Conservation (phyloP, 306 rosid species). For the Corylus avellana region DNA sequence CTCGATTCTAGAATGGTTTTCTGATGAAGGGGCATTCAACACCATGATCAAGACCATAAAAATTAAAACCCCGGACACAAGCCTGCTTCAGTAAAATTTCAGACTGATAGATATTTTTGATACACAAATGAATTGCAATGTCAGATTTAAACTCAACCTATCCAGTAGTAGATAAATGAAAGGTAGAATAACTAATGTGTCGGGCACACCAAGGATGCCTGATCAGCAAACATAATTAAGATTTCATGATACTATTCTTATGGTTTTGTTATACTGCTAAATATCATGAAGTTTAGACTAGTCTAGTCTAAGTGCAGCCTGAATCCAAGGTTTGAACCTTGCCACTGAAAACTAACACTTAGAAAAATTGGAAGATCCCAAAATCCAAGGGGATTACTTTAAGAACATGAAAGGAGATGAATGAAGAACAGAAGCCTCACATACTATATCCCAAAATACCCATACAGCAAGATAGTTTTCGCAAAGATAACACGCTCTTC, state of each 20-base stretch:
- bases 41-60: neutral
- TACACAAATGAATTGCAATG: neutral
- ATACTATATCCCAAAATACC: neutral
- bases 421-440: neutral
- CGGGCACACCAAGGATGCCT: neutral
- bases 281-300: neutral
- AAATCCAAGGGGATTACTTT: neutral
- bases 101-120: neutral
- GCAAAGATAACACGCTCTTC: neutral
- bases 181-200: neutral
- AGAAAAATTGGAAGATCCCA: constrained; percentile 4
- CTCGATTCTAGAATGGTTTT: neutral
- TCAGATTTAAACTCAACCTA: neutral
- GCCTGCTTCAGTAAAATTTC: neutral
- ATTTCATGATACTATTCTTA: neutral
- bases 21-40: neutral
- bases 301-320: neutral
- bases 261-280: neutral
- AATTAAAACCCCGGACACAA: neutral
- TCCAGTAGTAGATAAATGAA: neutral
- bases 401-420: constrained; percentile 2
- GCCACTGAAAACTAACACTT: neutral
- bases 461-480: neutral
- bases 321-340: constrained; percentile 5
- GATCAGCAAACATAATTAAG: neutral